Conservation (phyloP, 768 basidiomycete species). For the Tricholoma matsutake region DNA sequence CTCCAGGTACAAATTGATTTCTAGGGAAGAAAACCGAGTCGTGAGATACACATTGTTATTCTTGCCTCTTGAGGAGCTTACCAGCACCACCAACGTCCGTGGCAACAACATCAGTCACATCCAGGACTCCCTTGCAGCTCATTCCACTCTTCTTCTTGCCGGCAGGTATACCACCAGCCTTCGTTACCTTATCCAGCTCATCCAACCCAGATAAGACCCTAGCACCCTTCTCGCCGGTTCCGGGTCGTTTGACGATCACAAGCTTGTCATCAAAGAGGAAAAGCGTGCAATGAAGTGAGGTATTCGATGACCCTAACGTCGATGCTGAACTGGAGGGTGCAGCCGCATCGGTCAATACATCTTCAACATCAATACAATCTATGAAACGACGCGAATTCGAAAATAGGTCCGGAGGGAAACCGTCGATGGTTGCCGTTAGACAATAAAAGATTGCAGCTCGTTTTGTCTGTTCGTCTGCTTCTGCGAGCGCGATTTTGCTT, state of each 20-base stretch:
- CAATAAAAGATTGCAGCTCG: constrained; percentile 87
- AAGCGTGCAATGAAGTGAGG: constrained; percentile 75
- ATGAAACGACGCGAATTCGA: constrained; percentile 85
- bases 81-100: constrained; percentile 86
- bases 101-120: constrained; percentile 78
- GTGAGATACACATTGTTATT: neutral
- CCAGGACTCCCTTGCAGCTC: constrained; percentile 81
- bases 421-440: constrained; percentile 80
- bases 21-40: constrained; percentile 35
- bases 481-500: constrained; percentile 86
- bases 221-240: constrained; percentile 72
- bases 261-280: constrained; percentile 95
- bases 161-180: constrained; percentile 55
- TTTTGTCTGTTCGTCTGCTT: constrained; percentile 89
- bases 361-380: constrained; percentile 93
- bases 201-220: constrained; percentile 72
- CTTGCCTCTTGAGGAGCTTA: constrained; percentile 32
- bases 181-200: constrained; percentile 70
- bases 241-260: constrained; percentile 84
- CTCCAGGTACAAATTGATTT: constrained; percentile 84
- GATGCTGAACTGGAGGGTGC: constrained; percentile 38
- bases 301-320: constrained; percentile 34
- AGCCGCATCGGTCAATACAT: constrained; percentile 54
- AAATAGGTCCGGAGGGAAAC: constrained; percentile 88
- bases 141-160: constrained; percentile 78